Evolutionary conservation across 495 filamentous ascomycete genomes (phyloP), one percentile per base, ranked within the genome.

Genomic region (Xylaria sp.): DNA sequence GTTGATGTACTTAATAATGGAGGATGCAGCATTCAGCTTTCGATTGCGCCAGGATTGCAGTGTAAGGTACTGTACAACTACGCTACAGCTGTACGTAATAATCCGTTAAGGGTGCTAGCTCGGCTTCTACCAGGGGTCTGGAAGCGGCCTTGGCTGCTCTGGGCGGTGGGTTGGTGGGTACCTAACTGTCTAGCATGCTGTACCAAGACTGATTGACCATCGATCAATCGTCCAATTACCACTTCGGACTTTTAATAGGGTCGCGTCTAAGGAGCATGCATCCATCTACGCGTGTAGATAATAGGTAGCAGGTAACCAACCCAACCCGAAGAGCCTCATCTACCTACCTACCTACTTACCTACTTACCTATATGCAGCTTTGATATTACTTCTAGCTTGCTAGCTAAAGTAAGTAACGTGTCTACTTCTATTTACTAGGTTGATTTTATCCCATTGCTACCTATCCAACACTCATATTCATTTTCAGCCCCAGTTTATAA

Each of bases 201-300:
- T n/a, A 21, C 41, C 21, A 48, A 33, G 62, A 59, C n/a, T n/a
- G n/a, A n/a, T n/a, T n/a, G n/a, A n/a, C n/a, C n/a, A n/a, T n/a
- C n/a, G n/a, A n/a, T n/a, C n/a, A n/a, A n/a, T n/a, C n/a, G n/a
- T n/a, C 2, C 24, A 37, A 9, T 2, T 41, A 24, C 33, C 41
- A 2, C 19, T 55, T 41, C 37, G 31, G 14, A 24, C 26, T 35
- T 58, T 77, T 76, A 77, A 79, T 75, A 35, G 77, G 71, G 70
- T 79, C 76, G 77, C 76, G 77, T 78, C 74, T 75, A 48, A 44
- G 44, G 59, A 29, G 59, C n/a, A n/a, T n/a, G n/a, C 65, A 41
- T 50, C 46, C 58, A 65, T 44, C 58, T 14, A 75, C 73, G 73
- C 72, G 73, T 55, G 12, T 33, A 65, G 62, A 31, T 5, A 46